These are phyloP conservation scores for Eruca vesicaria DNA, from an alignment of 441 rosid genomes.

Conservation along the genomic window DNA sequence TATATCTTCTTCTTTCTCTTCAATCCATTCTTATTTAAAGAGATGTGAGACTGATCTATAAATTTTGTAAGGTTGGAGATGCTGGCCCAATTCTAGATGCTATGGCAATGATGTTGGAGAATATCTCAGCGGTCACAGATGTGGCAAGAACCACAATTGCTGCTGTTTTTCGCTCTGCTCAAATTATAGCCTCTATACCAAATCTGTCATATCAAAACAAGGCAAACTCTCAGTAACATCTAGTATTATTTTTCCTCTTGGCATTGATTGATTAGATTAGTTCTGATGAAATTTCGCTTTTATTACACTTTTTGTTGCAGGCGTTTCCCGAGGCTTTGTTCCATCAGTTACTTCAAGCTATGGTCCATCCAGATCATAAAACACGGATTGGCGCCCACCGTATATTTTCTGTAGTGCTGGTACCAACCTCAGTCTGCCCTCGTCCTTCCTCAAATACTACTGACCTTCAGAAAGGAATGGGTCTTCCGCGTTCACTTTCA, in stretches of 20 bases:
- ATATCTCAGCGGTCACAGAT: conserved; percentile 69
- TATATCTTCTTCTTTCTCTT: conserved; percentile 5
- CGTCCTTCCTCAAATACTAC: conserved; percentile 38
- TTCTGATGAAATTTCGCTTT: background rate
- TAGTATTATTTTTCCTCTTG: background rate
- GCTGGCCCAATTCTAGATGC: conserved; percentile 89
- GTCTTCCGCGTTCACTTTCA: conserved; percentile 75
- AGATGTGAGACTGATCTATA: conserved; percentile 24
- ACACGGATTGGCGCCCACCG: conserved; percentile 83
- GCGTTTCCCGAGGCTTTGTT: conserved; percentile 88
- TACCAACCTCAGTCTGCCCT: conserved; percentile 87
- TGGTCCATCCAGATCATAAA: conserved; percentile 82
- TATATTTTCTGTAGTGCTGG: conserved; percentile 85
- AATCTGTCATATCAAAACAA: conserved; percentile 80
- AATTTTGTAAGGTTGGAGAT: conserved; percentile 75
- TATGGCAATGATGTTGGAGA: conserved; percentile 93
- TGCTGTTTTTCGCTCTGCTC: conserved; percentile 91
- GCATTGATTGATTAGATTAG: background rate
- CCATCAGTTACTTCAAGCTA: conserved; percentile 81
- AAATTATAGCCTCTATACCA: conserved; percentile 82
- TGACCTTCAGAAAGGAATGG: conserved; percentile 44
- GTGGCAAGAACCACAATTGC: conserved; percentile 75
- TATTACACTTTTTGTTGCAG: conserved; percentile 37
- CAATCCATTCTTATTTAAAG: conserved; percentile 6
- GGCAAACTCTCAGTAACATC: conserved; percentile 43